Base-by-base conservation (phyloP, 306 rosid species). In the Medicago arabica region DNA sequence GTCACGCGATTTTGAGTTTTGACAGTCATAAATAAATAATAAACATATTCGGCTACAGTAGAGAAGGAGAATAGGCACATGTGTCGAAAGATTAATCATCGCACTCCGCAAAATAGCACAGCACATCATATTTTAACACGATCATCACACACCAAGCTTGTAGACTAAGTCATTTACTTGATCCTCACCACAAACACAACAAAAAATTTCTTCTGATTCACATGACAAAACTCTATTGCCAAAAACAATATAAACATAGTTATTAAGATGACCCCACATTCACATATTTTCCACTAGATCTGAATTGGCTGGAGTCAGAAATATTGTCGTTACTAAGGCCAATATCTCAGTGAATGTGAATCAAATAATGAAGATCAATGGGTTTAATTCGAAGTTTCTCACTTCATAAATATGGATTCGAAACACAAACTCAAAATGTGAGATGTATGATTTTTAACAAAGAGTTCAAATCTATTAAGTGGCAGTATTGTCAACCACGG, bases 121-220 rank as follows among this genome's bases (percentile, higher is more conserved):
- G 8, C 6, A 57, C 8, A 28, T 44, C 4, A 69, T n/a, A 53
- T 51, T 78, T 46, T 36, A 69, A 59, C 9, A 18, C 8, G 23
- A 55, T 41, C 49, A 62, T 21, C 55, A 34, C 38, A 34, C 79
- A 57, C 16, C 41, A 80, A 75, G 50, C 68, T 44, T 74, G 66
- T 53, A 16, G 58, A 40, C 34, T 7, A 34, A 79, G 39, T 55
- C n/a, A 49, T 54, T 70, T 75, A 25, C 55, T 14, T 64, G 74
- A 75, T 71, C 81, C 61, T 46, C 55, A 47, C 62, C 43, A 36
- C 43, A 58, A 51, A 40, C 34, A 65, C 18, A 39, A 31, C 53
- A 72, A 36, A 36, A 10, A 14, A 6, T 3, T 28, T 18, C 14
- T 34, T 60, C 43, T 55, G 19, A 55, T 61, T 60, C 60, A 44